Conservation (phyloP, 78 protist genomes). For the Cyanophora paradoxa region DNA sequence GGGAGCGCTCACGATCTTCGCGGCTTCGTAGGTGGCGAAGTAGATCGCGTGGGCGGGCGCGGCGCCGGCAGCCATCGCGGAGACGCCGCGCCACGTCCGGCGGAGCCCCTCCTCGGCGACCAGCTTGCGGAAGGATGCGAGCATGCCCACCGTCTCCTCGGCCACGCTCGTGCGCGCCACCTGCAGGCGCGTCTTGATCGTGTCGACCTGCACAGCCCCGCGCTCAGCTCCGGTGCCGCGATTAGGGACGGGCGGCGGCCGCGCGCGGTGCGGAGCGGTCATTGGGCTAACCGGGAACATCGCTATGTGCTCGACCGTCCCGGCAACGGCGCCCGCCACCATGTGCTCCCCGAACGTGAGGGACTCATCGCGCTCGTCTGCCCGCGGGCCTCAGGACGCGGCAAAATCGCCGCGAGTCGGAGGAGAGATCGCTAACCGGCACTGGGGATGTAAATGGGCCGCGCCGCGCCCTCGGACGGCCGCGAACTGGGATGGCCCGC, state of each 20-base stretch:
- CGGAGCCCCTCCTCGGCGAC: not conserved
- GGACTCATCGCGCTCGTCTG: no score
- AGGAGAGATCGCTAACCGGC: no score
- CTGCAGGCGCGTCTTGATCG: constrained; percentile 15
- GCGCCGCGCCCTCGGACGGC: no score
- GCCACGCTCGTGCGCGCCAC: not conserved
- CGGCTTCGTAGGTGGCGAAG: constrained; percentile 15
- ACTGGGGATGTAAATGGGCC: no score
- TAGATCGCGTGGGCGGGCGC: constrained; percentile 5
- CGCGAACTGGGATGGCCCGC: no score
- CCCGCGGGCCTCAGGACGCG: no score
- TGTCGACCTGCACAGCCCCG: no score
- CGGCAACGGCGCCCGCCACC: constrained; percentile 4
- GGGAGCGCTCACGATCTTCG: not conserved
- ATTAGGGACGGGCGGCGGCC: no score
- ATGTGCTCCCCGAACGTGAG: constrained; percentile 9
- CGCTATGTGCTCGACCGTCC: constrained; percentile 2
- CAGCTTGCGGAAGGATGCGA: not conserved
- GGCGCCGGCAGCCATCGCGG: constrained; percentile 6
- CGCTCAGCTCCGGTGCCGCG: no score
- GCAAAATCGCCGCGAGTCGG: no score
- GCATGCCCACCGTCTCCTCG: not conserved
- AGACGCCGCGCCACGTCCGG: not conserved
- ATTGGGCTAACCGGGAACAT: constrained; percentile 26
- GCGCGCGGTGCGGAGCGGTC: no score